These are phyloP conservation scores for Halenospora varia DNA, from an alignment of 495 filamentous ascomycete genomes.

Conservation along the genomic window DNA sequence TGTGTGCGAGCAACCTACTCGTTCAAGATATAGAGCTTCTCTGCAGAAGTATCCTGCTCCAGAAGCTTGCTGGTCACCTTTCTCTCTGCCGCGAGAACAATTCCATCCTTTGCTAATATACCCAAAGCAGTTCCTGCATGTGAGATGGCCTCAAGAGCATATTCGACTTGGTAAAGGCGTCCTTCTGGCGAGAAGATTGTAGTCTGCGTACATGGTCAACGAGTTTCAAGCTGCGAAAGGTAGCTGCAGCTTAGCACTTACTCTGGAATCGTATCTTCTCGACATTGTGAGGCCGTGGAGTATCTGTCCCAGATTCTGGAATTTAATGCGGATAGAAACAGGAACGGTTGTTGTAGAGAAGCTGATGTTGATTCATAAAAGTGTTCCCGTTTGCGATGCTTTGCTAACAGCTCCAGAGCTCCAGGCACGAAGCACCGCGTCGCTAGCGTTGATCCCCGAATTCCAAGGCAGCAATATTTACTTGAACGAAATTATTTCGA, in stretches of 20 bases:
- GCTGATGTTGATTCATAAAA: no score
- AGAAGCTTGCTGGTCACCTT: conserved; percentile 99
- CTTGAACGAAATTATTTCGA: conserved; percentile 5
- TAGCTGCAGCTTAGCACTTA: conserved; percentile 47
- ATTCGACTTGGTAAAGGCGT: conserved; percentile 98
- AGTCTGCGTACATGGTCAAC: conserved; percentile 62
- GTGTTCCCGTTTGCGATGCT: no score
- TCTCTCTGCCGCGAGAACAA: conserved; percentile 96
- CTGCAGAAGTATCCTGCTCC: conserved; percentile 97
- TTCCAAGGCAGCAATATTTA: conserved; percentile 8
- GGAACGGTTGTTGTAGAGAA: no score
- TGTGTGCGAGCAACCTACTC: conserved; percentile 57
- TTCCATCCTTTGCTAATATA: conserved; percentile 95
- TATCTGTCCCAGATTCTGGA: no score
- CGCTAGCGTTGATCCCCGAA: conserved; percentile 1
- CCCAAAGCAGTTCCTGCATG: conserved; percentile 96
- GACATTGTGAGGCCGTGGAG: conserved; percentile 66
- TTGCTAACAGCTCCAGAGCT: conserved; percentile 20
- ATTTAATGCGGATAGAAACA: no score
- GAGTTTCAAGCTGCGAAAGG: conserved; percentile 13
- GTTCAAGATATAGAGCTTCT: conserved; percentile 99
- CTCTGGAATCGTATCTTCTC: conserved; percentile 96
- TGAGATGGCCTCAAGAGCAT: conserved; percentile 97
- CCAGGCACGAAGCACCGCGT: conserved; percentile 22
- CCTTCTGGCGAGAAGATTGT: conserved; percentile 99